Percentiles rank a stretch among this genome's conserved stretches.
Evolutionary conservation across 1,284 basidiomycete genomes (phyloP).

Genomic region (Malassezia obtusa): DNA sequence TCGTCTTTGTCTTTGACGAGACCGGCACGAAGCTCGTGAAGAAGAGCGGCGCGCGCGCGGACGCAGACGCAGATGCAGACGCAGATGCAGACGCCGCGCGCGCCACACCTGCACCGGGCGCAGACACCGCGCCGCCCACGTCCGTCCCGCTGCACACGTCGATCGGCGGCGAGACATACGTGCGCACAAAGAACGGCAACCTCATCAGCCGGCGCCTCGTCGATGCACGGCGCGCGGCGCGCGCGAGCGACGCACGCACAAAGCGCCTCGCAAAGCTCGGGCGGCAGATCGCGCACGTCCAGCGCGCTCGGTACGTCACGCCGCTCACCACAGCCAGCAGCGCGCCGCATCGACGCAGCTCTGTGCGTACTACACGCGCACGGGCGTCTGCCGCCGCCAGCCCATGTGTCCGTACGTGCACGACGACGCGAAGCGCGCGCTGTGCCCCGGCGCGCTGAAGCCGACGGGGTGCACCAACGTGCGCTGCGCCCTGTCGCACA

Average conservation of each 20-base stretch:
- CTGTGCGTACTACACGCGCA: slow-evolving; percentile 14
- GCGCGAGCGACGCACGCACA: slow-evolving; percentile 24
- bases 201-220: slow-evolving; percentile 46
- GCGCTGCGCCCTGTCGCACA: slow-evolving; percentile 37
- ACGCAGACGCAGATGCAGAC: not conserved
- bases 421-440: slow-evolving; percentile 32
- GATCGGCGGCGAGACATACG: slow-evolving; percentile 49
- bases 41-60: slow-evolving; percentile 15
- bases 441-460: slow-evolving; percentile 38
- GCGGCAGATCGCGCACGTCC: slow-evolving; percentile 24
- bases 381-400: slow-evolving; percentile 21
- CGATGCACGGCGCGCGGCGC: slow-evolving; percentile 30
- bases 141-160: slow-evolving; percentile 32
- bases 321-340: too few species aligned
- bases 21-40: slow-evolving; percentile 52
- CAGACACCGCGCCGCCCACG: too few species aligned
- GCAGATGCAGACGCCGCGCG: not conserved
- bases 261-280: slow-evolving; percentile 28
- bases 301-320: slow-evolving; percentile 1
- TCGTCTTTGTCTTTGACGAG: slow-evolving; percentile 52
- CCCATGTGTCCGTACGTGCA: slow-evolving; percentile 40
- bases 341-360: slow-evolving; percentile 11
- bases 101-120: not conserved
- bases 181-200: slow-evolving; percentile 50
- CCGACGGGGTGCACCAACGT: slow-evolving; percentile 32